A percentile compares a stretch with the other conserved stretches of the same genome.
These are phyloP conservation scores for Elaeis oleifera DNA, from an alignment of 202 grass and related monocot genomes.

Conservation along the genomic window DNA sequence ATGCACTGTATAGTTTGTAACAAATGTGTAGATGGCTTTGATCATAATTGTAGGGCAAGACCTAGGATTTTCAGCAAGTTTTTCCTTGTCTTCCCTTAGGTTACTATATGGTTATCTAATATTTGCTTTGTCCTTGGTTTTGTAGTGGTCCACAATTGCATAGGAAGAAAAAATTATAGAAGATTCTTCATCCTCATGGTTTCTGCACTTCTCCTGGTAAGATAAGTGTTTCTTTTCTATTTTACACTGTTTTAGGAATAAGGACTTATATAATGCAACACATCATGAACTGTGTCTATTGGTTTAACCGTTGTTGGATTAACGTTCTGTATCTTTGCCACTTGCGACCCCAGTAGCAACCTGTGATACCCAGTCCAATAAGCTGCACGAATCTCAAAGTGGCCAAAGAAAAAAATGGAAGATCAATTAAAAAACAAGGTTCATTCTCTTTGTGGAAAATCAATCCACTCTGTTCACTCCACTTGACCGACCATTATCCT, in stretches of 20 bases:
- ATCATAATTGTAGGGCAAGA: constrained; percentile 91
- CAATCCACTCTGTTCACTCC: too few relatives aligned
- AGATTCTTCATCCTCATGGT: constrained; percentile 87
- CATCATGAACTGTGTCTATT: too few relatives aligned
- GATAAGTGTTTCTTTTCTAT: constrained; percentile 3
- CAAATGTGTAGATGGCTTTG: constrained; percentile 94
- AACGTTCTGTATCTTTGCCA: too few relatives aligned
- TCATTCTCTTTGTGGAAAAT: too few relatives aligned
- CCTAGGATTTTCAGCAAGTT: constrained; percentile 5
- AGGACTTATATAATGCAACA: too few relatives aligned
- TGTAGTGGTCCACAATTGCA: constrained; percentile 95
- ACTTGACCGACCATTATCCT: too few relatives aligned
- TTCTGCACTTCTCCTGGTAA: constrained; percentile 74
- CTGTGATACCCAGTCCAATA: too few relatives aligned
- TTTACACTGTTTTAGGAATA: not conserved
- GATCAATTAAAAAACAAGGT: too few relatives aligned
- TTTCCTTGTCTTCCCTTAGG: constrained; percentile 13
- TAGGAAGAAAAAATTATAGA: constrained; percentile 86
- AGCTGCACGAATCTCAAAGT: too few relatives aligned
- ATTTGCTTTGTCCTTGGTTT: constrained; percentile 11
- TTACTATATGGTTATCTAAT: not conserved
- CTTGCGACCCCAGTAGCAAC: too few relatives aligned
- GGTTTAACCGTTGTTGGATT: too few relatives aligned
- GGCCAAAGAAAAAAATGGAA: too few relatives aligned
- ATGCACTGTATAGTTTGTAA: constrained; percentile 97